Evolutionary conservation across 495 filamentous ascomycete genomes (phyloP), one percentile per base, ranked within the genome.

Genomic region (Hypoxylon perforatum): DNA sequence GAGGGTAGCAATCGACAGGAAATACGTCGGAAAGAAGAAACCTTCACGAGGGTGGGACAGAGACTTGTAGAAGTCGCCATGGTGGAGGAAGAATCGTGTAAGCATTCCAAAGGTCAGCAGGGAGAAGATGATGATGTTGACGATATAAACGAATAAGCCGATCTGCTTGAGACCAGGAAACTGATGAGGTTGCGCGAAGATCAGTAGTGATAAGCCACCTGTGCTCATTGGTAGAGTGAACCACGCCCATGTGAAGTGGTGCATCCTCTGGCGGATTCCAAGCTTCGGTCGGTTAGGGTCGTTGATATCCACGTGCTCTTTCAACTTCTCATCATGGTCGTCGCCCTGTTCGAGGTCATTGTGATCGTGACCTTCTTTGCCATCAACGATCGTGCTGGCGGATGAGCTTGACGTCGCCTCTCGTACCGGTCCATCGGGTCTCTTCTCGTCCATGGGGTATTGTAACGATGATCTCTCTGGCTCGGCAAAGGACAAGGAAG

Each of bases 161-260:
- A 91, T 87, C 30, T 81, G 77, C 15, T 73, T 73, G 10, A 91
- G 78, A 28, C 87, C 87, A 2, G 72, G 68, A 76, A 91, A 91
- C 15, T 78, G 76, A 67, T 87, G 81, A 10, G 89, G 89, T 12
- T 85, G 84, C 45, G 78, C 78, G 50, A 77, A 82, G 39, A 92
- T 79, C 30, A 90, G 76, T 30, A 91, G 78, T 14, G 89, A 85
- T 6, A 91, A 73, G 11, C 88, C 88, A 21, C 86, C 86, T 0
- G 86, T 88, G 50, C 86, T 87, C 87, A 91, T 90, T 14, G 74
- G 71, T 25, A 87, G 69, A 11, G 86, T 89, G 67, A 87, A 91
- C 86, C 87, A 90, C 11, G 87, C 87, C 84, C 87, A 90, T 15
- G 88, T 91, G 69, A 90, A 89, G 63, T 90, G 88, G 47, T 84